phyloP scores from a whole-genome alignment of 306 rosid species.

The Trifolium fragiferum region DNA sequence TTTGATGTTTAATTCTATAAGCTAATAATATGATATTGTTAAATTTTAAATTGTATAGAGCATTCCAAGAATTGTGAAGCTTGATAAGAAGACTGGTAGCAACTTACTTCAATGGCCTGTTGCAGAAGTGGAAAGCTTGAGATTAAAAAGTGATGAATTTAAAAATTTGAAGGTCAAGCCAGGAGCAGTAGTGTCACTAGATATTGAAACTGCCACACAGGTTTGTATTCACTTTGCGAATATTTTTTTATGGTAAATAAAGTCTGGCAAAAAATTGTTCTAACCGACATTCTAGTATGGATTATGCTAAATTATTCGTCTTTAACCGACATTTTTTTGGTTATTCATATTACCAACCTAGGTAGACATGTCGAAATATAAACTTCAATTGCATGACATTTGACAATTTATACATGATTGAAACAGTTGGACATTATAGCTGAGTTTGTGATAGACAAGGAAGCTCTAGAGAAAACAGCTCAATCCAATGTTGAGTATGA shows the following conservation, averaged over 20 bases:
- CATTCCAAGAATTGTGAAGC: conserved; percentile 76
- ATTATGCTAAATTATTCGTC: no score
- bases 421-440: conserved; percentile 80
- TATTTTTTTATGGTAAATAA: neutral
- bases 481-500: conserved; percentile 53
- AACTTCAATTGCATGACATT: conserved; percentile 15
- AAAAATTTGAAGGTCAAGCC: conserved; percentile 57
- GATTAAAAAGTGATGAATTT: conserved; percentile 61
- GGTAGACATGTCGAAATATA: neutral
- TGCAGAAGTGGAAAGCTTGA: conserved; percentile 73
- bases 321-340: no score
- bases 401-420: neutral
- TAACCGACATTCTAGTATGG: no score
- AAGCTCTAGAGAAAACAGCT: conserved; percentile 53
- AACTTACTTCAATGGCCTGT: conserved; percentile 94
- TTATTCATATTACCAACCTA: neutral
- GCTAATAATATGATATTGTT: neutral
- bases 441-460: conserved; percentile 77
- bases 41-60: conserved; percentile 49
- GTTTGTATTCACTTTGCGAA: conserved; percentile 41
- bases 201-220: conserved; percentile 80
- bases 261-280: no score
- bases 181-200: conserved; percentile 71
- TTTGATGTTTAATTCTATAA: neutral
- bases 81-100: conserved; percentile 76